Percentiles rank a stretch among this genome's conserved stretches.
Evolutionary conservation across 371 early-diverging fungal genomes (phyloP).

Genomic region (Actinomucor elegans): DNA sequence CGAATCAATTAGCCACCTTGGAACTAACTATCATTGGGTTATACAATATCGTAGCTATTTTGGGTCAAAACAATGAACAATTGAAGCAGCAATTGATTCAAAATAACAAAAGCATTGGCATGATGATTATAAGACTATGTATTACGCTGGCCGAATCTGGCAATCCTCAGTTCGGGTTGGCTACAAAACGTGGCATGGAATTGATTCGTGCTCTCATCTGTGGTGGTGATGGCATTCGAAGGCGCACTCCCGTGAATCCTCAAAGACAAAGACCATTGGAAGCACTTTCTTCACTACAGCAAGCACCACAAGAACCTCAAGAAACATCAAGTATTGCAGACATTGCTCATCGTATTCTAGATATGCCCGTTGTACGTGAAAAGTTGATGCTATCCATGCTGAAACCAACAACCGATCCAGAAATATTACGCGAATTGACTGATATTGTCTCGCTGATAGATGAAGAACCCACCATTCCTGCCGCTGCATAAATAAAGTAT

Average conservation of each 20-base stretch:
- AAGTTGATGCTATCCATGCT: constrained; percentile 45
- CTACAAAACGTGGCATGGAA: constrained; percentile 44
- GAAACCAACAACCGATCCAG: constrained; percentile 43
- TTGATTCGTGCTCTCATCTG: constrained; percentile 39
- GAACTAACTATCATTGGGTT: constrained; percentile 56
- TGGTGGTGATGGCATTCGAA: constrained; percentile 37
- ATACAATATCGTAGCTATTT: constrained; percentile 52
- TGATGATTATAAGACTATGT: constrained; percentile 52
- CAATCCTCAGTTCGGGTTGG: constrained; percentile 39
- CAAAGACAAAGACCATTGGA: constrained; percentile 7
- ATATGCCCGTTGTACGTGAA: constrained; percentile 39
- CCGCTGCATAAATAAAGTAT: no score
- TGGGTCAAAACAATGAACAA: constrained; percentile 22
- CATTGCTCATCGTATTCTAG: constrained; percentile 35
- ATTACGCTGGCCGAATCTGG: constrained; percentile 55
- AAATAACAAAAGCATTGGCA: constrained; percentile 40
- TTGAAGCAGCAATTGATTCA: constrained; percentile 38
- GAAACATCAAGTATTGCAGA: constrained; percentile 17
- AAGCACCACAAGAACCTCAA: not conserved
- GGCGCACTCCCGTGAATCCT: constrained; percentile 10
- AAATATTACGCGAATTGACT: constrained; percentile 38
- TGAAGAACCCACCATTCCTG: constrained; percentile 29
- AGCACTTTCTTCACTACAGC: not conserved
- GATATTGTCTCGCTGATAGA: constrained; percentile 46
- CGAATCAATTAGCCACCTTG: constrained; percentile 54